Base-by-base conservation (phyloP, 2,329 filamentous ascomycete genomes). In the Aspergillus niger region DNA sequence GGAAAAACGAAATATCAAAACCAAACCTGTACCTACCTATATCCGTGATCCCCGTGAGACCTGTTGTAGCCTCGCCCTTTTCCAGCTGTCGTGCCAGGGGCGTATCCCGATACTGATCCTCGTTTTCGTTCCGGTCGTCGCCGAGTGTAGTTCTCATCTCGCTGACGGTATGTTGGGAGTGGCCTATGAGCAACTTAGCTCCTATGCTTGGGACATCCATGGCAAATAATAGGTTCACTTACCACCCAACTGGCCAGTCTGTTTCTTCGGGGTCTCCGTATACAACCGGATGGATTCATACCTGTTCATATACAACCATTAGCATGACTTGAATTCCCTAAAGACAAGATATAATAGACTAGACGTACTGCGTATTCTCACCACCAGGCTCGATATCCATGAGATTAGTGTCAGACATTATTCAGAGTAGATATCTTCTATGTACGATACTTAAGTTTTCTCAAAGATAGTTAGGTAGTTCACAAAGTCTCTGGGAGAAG, bases 301-400 rank as follows among this genome's bases (percentile, higher is more conserved):
- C 74, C 83, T 85, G 15, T 8, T 20, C 8, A 28, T 4, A n/a
- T n/a, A 8, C 7, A 13, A 2, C 30, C 6, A 30, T 60, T 28
- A 56, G 32, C 36, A 15, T 32, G 20, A 20, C 20, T 5, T 2
- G 8, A 8, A 28, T 11, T 7, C 57, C 3, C 57, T 39, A 38
- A 28, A 24, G n/a, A 44, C 17, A 8, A 36, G 54, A 44, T 32
- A 38, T n/a, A 26, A 43, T 2, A 11, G 36, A 30, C 20, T 24
- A 54, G 17, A 55, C 76, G 57, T 78, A 86, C 81, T 86, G 86
- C 4, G 82, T 83, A 60, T 80, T 80, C 72, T 88, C 85, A 65
- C 86, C 86, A 69, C 86, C 86, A 17, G 79, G 78, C 59, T 82
- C 82, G 30, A 83, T 87, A 66, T 86, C 81, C 80, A 88, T 83